These are phyloP conservation scores for Trichoderma citrinoviride DNA, from an alignment of 2,329 filamentous ascomycete species.

Conservation along the genomic window DNA sequence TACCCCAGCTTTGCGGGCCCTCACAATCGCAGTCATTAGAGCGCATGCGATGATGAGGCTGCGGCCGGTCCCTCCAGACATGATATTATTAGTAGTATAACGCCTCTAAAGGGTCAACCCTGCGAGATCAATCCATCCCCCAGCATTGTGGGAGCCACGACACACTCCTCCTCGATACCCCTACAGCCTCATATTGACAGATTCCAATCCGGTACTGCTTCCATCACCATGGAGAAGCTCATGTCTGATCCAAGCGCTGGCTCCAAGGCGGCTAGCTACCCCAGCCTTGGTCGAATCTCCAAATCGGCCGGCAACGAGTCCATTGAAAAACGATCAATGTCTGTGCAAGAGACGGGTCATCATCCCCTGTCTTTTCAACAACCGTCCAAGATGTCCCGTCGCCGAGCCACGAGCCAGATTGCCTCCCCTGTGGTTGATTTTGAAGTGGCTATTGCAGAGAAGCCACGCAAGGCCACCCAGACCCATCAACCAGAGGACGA, in stretches of 20 bases:
- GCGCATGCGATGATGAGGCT: not conserved
- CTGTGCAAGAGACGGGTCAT: not conserved
- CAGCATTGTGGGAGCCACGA: not conserved
- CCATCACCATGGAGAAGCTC: not conserved
- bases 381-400: not conserved
- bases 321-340: not conserved
- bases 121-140: not conserved
- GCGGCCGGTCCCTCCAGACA: not conserved
- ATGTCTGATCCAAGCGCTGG: not conserved
- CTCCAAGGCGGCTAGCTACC: not conserved
- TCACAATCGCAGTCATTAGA: constrained; percentile 11
- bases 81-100: not conserved
- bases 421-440: constrained; percentile 10
- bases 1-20: constrained; percentile 11
- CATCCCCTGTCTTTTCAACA: not conserved
- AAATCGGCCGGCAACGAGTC: not conserved
- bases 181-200: not conserved
- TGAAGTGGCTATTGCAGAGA: constrained; percentile 12
- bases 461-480: constrained; percentile 1
- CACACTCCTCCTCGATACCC: not conserved
- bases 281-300: not conserved
- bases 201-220: not conserved
- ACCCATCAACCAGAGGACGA: not conserved
- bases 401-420: constrained; percentile 7
- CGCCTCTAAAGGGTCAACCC: not conserved